Conservation (phyloP, 805 yeast species). For the Metschnikowia kunwiensis region DNA sequence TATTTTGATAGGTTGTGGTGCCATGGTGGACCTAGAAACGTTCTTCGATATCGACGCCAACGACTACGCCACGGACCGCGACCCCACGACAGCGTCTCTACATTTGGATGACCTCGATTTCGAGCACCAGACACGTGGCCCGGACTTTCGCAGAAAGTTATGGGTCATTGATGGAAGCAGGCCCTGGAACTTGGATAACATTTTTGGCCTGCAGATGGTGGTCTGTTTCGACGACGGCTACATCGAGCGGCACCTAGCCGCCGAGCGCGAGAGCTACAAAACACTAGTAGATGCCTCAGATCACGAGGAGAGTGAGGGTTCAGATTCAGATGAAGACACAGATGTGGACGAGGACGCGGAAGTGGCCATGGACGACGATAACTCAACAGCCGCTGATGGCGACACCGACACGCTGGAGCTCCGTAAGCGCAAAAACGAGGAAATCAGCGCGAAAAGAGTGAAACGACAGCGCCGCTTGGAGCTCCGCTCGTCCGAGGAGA, state of each 20-base stretch:
- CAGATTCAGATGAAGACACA: conserved; percentile 18
- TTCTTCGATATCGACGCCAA: conserved; percentile 63
- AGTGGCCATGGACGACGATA: conserved; percentile 25
- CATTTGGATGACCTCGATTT: conserved; percentile 18
- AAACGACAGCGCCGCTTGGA: conserved; percentile 30
- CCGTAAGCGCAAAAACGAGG: conserved; percentile 8
- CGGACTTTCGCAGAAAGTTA: conserved; percentile 49
- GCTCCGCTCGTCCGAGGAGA: conserved; percentile 47
- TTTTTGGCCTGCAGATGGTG: conserved; percentile 77
- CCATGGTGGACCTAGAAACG: conserved; percentile 78
- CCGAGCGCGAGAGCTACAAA: conserved; percentile 62
- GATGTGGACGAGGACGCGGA: conserved; percentile 33
- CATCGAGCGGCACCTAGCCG: conserved; percentile 53
- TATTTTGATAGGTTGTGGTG: conserved; percentile 88
- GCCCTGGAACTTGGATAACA: conserved; percentile 94
- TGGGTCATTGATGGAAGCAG: conserved; percentile 89
- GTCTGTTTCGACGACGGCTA: conserved; percentile 86
- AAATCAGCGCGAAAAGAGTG: not conserved
- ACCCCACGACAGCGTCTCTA: conserved; percentile 15
- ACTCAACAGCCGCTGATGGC: conserved; percentile 16
- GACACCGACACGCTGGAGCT: conserved; percentile 22
- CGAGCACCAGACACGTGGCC: conserved; percentile 12
- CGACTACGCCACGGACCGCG: conserved; percentile 39
- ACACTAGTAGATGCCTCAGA: conserved; percentile 33
- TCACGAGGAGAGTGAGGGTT: no score